These are phyloP conservation scores for Uromyces viciae-fabae DNA, from an alignment of 1,284 basidiomycete genomes.

Conservation along the genomic window DNA sequence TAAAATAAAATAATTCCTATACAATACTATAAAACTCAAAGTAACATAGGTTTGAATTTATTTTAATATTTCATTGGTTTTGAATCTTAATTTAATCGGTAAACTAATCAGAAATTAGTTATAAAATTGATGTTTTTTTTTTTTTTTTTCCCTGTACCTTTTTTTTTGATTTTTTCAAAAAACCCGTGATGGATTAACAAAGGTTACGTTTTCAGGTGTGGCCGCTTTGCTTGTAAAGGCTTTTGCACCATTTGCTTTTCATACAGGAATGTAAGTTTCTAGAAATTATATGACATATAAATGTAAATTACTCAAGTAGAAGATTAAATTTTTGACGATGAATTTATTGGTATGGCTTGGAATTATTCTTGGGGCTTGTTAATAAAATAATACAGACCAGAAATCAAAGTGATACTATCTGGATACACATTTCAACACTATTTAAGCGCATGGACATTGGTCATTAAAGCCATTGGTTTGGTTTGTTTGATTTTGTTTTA, in stretches of 20 bases:
- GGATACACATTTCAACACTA: conserved; percentile 70
- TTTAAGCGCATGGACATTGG: conserved; percentile 67
- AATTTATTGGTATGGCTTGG: neutral
- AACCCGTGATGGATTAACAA: too few relatives aligned
- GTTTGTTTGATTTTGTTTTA: neutral
- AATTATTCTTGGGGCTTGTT: neutral
- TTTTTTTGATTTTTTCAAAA: too few relatives aligned
- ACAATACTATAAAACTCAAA: conserved; percentile 63
- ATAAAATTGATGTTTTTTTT: too few relatives aligned
- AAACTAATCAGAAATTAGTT: too few relatives aligned
- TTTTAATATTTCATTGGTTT: too few relatives aligned
- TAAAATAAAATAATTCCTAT: conserved; percentile 55
- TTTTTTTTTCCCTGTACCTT: too few relatives aligned
- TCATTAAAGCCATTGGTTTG: conserved; percentile 42
- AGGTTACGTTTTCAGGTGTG: conserved; percentile 65
- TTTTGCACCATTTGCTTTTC: conserved; percentile 71
- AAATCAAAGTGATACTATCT: conserved; percentile 71
- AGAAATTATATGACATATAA: too few relatives aligned
- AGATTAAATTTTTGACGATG: neutral
- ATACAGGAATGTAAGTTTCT: conserved; percentile 66
- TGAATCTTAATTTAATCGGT: too few relatives aligned
- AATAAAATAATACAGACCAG: conserved; percentile 58
- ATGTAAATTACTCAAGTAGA: too few relatives aligned
- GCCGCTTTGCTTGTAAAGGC: conserved; percentile 65
- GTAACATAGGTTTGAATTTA: too few relatives aligned